phyloP scores from a whole-genome alignment of 2,329 filamentous ascomycete genomes.

The Huntiella moniliformis region DNA sequence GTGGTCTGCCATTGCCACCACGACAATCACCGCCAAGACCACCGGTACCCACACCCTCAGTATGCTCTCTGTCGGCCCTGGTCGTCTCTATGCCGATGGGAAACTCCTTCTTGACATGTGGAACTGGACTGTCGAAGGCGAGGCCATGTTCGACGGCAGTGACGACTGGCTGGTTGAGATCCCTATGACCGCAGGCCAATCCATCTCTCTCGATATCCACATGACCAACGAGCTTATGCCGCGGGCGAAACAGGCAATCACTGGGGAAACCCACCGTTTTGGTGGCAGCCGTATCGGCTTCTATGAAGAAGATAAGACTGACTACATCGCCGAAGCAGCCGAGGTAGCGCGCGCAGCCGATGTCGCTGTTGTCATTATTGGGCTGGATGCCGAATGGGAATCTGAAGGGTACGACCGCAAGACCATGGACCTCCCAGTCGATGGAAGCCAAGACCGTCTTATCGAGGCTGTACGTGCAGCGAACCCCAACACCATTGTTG shows the following conservation, averaged over 20 bases:
- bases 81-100: conserved; percentile 40
- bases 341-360: conserved; percentile 42
- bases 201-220: conserved; percentile 43
- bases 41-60: conserved; percentile 47
- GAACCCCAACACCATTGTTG: conserved; percentile 47
- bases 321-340: conserved; percentile 47
- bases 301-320: conserved; percentile 42
- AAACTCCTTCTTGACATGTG: conserved; percentile 43
- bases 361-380: conserved; percentile 49
- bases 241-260: conserved; percentile 36
- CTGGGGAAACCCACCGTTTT: conserved; percentile 43
- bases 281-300: conserved; percentile 56
- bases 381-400: conserved; percentile 57
- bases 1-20: conserved; percentile 46
- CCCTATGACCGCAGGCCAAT: conserved; percentile 37
- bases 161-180: conserved; percentile 43
- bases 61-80: conserved; percentile 49
- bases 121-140: conserved; percentile 50
- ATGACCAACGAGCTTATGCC: conserved; percentile 49
- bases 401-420: conserved; percentile 57
- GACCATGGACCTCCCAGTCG: conserved; percentile 48
- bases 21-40: conserved; percentile 36
- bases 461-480: conserved; percentile 41
- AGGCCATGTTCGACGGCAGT: conserved; percentile 53
- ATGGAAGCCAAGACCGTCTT: conserved; percentile 41